Conservation (phyloP, 2,329 filamentous ascomycete species). For the Diaporthe ilicicola region DNA sequence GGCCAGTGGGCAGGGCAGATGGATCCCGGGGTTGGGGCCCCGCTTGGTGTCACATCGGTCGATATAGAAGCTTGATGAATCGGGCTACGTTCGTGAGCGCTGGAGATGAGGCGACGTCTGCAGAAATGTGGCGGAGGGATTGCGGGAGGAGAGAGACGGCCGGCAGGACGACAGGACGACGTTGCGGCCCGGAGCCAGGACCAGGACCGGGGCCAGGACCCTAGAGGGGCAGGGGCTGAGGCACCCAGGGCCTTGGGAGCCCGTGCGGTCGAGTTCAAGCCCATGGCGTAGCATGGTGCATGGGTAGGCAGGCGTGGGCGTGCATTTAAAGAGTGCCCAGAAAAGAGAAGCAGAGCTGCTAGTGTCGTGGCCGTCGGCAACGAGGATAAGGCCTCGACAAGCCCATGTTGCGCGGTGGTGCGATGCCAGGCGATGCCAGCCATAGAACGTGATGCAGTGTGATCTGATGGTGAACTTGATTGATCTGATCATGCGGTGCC, state of each 20-base stretch:
- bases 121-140: neutral
- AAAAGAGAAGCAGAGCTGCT: neutral
- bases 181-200: neutral
- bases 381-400: neutral
- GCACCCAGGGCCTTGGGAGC: constrained; percentile 14
- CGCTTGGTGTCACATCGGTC: neutral
- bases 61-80: neutral
- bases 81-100: neutral
- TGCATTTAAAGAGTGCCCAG: constrained; percentile 7
- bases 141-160: neutral
- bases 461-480: neutral
- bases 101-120: neutral
- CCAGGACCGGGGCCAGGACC: too few relatives aligned
- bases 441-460: neutral
- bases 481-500: neutral
- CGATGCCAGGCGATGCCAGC: neutral
- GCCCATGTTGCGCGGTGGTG: neutral
- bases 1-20: neutral
- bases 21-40: neutral
- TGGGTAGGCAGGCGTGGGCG: neutral
- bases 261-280: neutral
- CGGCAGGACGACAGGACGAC: neutral
- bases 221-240: neutral
- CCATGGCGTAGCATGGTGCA: too few relatives aligned
- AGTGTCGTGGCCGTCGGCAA: neutral